phyloP scores from a whole-genome alignment of 495 filamentous ascomycete species.

The Penicillium atrosanguineum region DNA sequence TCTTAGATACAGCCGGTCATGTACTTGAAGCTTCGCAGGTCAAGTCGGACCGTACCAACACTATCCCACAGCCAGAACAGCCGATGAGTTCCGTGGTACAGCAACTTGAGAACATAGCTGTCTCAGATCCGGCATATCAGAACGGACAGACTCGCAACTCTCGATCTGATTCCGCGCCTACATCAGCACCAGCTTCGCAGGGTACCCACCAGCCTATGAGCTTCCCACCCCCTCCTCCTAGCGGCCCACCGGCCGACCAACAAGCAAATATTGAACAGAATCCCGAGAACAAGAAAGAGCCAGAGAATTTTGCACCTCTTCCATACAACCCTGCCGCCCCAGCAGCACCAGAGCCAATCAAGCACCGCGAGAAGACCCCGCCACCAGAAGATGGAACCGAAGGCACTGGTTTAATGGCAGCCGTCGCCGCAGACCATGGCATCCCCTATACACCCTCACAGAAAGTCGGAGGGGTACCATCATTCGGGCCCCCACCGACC shows the following conservation, averaged over 20 bases:
- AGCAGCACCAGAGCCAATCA: conserved; percentile 76
- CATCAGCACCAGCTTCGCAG: conserved; percentile 34
- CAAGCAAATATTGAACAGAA: conserved; percentile 13
- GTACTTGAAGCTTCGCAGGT: conserved; percentile 59
- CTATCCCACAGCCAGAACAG: conserved; percentile 46
- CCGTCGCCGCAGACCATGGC: conserved; percentile 62
- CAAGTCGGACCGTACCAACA: conserved; percentile 43
- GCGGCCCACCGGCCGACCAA: conserved; percentile 30
- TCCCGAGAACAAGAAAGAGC: conserved; percentile 38
- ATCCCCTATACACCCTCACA: conserved; percentile 39
- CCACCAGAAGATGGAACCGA: conserved; percentile 69
- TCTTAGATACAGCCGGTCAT: conserved; percentile 62
- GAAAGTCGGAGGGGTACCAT: conserved; percentile 27
- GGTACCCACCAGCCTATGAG: conserved; percentile 15
- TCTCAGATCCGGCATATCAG: conserved; percentile 60
- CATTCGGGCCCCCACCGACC: conserved; percentile 22
- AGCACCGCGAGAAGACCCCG: conserved; percentile 85
- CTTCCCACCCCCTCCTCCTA: conserved; percentile 46
- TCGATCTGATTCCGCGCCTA: conserved; percentile 29
- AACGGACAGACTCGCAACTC: conserved; percentile 53
- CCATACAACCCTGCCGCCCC: conserved; percentile 91
- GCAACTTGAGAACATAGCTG: conserved; percentile 76
- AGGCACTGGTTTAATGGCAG: conserved; percentile 69
- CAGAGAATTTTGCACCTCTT: conserved; percentile 62
- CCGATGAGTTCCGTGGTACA: conserved; percentile 78